Evolutionary conservation across 345 rosid species (phyloP).

Genomic region (Gynandropsis gynandra): DNA sequence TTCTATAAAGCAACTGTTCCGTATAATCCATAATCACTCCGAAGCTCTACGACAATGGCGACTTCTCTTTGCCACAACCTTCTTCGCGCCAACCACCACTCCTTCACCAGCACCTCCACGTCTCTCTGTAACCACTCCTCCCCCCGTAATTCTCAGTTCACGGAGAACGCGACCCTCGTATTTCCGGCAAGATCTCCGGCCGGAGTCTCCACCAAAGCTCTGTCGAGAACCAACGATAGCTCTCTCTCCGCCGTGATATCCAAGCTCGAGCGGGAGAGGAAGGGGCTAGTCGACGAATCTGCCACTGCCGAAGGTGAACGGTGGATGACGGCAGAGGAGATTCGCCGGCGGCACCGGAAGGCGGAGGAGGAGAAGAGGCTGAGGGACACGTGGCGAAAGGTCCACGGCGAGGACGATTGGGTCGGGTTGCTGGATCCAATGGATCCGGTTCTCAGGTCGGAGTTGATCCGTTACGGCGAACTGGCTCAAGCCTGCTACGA

Average conservation of each 20-base stretch:
- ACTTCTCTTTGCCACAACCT: conserved; percentile 26
- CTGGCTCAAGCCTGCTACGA: conserved; percentile 84
- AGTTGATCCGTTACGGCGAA: conserved; percentile 83
- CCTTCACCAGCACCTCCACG: background rate
- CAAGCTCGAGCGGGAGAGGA: conserved; percentile 27
- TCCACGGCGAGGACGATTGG: conserved; percentile 82
- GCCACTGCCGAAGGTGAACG: conserved; percentile 1
- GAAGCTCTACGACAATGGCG: conserved; percentile 35
- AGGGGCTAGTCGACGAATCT: conserved; percentile 10
- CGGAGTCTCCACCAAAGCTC: conserved; percentile 18
- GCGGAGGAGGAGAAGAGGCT: conserved; percentile 28
- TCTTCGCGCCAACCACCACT: conserved; percentile 16
- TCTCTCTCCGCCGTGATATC: conserved; percentile 33
- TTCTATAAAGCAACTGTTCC: background rate
- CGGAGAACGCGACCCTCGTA: background rate
- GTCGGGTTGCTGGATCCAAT: conserved; percentile 62
- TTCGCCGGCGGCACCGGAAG: conserved; percentile 20
- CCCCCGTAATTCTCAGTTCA: background rate
- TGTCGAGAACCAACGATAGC: conserved; percentile 29
- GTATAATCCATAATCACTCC: background rate
- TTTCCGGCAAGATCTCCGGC: conserved; percentile 8
- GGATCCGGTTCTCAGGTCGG: conserved; percentile 68
- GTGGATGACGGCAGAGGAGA: conserved; percentile 26
- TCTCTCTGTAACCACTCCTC: conserved; percentile 11
- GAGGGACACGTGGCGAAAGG: conserved; percentile 53